Conservation (phyloP, 2,329 filamentous ascomycete genomes). For the Aspergillus sp. region DNA sequence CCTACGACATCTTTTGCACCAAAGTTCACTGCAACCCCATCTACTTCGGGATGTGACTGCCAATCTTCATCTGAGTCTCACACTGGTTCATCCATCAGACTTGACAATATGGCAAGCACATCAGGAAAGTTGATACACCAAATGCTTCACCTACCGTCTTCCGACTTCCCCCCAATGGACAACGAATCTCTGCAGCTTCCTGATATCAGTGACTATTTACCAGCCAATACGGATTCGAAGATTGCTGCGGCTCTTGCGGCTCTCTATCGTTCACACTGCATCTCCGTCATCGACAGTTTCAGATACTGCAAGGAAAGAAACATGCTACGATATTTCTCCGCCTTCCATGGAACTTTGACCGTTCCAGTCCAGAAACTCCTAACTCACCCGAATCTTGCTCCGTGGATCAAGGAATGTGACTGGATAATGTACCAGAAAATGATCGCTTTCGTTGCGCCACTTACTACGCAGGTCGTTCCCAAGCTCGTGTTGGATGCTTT, state of each 20-base stretch:
- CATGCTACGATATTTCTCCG: conserved; percentile 91
- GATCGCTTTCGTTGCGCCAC: conserved; percentile 85
- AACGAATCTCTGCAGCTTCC: conserved; percentile 78
- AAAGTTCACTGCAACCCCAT: conserved; percentile 28
- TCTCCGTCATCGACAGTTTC: conserved; percentile 91
- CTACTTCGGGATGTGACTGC: conserved; percentile 32
- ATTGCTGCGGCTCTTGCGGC: conserved; percentile 82
- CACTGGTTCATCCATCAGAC: conserved; percentile 35
- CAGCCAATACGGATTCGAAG: conserved; percentile 78
- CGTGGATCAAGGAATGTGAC: conserved; percentile 95
- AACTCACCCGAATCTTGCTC: conserved; percentile 74
- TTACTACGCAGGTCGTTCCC: conserved; percentile 88
- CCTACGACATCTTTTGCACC: conserved; percentile 42
- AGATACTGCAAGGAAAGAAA: conserved; percentile 96
- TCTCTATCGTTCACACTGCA: conserved; percentile 91
- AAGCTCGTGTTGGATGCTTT: conserved; percentile 84
- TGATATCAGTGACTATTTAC: conserved; percentile 79
- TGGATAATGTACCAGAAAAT: conserved; percentile 96
- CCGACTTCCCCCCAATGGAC: conserved; percentile 51
- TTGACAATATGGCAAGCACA: conserved; percentile 41
- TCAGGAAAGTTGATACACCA: conserved; percentile 43
- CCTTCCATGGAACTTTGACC: conserved; percentile 93
- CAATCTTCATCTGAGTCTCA: conserved; percentile 30
- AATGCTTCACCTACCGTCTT: conserved; percentile 42
- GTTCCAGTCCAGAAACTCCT: conserved; percentile 95